Percentiles rank a stretch among this genome's conserved stretches.
These are phyloP conservation scores for Keqinozyma sinolaborantium DNA, from an alignment of 1,139 yeast species.

Conservation along the genomic window DNA sequence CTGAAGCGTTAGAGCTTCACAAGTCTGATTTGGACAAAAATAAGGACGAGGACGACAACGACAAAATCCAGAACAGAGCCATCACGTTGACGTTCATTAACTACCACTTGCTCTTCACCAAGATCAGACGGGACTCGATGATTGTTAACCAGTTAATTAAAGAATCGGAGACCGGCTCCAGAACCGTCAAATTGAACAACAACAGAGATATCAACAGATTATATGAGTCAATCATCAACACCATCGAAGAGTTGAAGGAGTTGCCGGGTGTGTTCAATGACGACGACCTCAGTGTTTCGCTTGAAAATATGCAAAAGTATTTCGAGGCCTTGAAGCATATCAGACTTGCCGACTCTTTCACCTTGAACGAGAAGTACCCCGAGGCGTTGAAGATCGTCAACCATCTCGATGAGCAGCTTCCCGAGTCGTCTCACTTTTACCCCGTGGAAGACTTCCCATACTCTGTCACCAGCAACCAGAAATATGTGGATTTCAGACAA, in stretches of 20 bases:
- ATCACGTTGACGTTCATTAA: slow-evolving; percentile 71
- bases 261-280: slow-evolving; percentile 92
- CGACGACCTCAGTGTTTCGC: slow-evolving; percentile 57
- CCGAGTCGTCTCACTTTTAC: slow-evolving; percentile 15
- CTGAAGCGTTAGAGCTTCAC: slow-evolving; percentile 42
- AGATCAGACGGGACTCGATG: slow-evolving; percentile 67
- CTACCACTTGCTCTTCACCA: slow-evolving; percentile 62
- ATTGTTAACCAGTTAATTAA: slow-evolving; percentile 35
- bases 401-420: slow-evolving; percentile 25
- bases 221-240: slow-evolving; percentile 44
- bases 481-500: slow-evolving; percentile 23
- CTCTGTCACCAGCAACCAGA: slow-evolving; percentile 32
- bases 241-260: slow-evolving; percentile 59
- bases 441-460: slow-evolving; percentile 35
- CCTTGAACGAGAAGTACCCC: slow-evolving; percentile 38
- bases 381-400: slow-evolving; percentile 55
- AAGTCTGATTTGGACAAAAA: slow-evolving; percentile 43
- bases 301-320: slow-evolving; percentile 48
- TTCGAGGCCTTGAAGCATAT: slow-evolving; percentile 42
- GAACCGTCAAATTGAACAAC: slow-evolving; percentile 23
- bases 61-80: slow-evolving; percentile 67
- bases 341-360: slow-evolving; percentile 49
- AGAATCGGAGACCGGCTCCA: slow-evolving; percentile 7
- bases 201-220: slow-evolving; percentile 48
- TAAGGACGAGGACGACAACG: slow-evolving; percentile 44